Evolutionary conservation across 2,329 filamentous ascomycete species (phyloP).

Genomic region (Dactylellina drechsleri): DNA sequence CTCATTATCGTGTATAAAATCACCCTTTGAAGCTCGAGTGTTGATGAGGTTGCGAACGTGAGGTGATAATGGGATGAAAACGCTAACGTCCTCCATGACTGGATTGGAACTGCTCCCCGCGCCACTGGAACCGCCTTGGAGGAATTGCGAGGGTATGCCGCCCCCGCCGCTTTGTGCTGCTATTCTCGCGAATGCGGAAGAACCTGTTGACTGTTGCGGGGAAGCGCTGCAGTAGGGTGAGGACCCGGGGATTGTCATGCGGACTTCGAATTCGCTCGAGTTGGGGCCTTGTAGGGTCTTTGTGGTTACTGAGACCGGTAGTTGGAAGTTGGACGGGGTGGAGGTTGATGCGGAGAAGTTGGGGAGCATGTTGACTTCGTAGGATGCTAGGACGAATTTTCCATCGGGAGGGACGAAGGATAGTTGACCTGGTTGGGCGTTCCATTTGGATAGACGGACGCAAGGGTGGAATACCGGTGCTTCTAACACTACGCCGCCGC

Average conservation of each 20-base stretch:
- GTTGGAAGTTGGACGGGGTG: conserved; percentile 72
- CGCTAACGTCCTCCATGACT: conserved; percentile 56
- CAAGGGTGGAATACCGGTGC: conserved; percentile 96
- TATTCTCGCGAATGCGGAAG: conserved; percentile 59
- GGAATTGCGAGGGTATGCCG: conserved; percentile 63
- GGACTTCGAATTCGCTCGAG: conserved; percentile 89
- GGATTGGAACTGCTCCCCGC: conserved; percentile 56
- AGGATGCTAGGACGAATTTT: conserved; percentile 89
- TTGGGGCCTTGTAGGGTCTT: conserved; percentile 78
- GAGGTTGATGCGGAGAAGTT: conserved; percentile 66
- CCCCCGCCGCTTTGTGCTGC: conserved; percentile 40
- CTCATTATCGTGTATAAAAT: conserved; percentile 57
- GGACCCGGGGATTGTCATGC: conserved; percentile 72
- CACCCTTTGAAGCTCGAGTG: conserved; percentile 56
- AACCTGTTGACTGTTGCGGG: conserved; percentile 62
- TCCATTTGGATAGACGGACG: conserved; percentile 89
- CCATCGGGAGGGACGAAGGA: conserved; percentile 96
- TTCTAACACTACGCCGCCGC: conserved; percentile 68
- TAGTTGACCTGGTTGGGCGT: conserved; percentile 86
- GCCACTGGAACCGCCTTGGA: conserved; percentile 59
- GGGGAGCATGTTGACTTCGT: conserved; percentile 90
- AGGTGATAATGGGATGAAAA: conserved; percentile 57
- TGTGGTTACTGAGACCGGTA: conserved; percentile 84
- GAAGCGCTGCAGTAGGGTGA: conserved; percentile 61
- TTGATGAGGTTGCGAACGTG: conserved; percentile 56